Conservation (phyloP, 2,329 filamentous ascomycete genomes). For the Fusarium sp. region DNA sequence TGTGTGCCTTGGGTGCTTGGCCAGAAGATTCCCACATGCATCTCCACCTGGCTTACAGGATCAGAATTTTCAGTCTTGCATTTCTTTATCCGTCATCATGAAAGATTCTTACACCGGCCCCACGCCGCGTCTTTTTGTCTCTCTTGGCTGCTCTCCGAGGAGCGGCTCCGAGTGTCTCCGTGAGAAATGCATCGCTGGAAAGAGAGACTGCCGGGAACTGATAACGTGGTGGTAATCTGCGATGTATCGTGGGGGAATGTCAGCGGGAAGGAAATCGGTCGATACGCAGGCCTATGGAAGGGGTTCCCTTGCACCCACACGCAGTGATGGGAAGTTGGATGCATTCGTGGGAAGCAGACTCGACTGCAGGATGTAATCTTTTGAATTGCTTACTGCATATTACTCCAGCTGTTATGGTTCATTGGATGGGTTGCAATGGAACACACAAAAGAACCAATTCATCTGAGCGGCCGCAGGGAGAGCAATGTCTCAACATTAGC, state of each 20-base stretch:
- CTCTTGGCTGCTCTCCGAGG: slow-evolving; percentile 18
- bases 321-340: not conserved
- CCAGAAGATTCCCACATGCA: slow-evolving; percentile 25
- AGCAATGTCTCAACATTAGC: slow-evolving; percentile 7
- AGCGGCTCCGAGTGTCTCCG: slow-evolving; percentile 43
- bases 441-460: not conserved
- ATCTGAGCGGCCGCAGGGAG: slow-evolving; percentile 1
- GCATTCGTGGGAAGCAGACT: slow-evolving; percentile 6
- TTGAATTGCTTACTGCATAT: slow-evolving; percentile 11
- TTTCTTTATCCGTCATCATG: slow-evolving; percentile 8
- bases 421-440: slow-evolving; percentile 15
- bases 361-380: slow-evolving; percentile 5
- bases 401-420: slow-evolving; percentile 12
- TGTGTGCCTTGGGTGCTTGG: slow-evolving; percentile 9
- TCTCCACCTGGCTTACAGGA: slow-evolving; percentile 36
- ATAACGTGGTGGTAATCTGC: slow-evolving; percentile 25
- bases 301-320: slow-evolving; percentile 11
- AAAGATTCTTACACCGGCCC: slow-evolving; percentile 32
- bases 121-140: slow-evolving; percentile 34
- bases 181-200: slow-evolving; percentile 1
- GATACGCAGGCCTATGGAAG: slow-evolving; percentile 18
- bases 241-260: slow-evolving; percentile 30
- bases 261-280: slow-evolving; percentile 20
- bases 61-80: slow-evolving; percentile 30
- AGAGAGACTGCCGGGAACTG: not conserved